Base-by-base conservation (phyloP, 2,329 filamentous ascomycete genomes). In the Aspergillus eucalypticola region DNA sequence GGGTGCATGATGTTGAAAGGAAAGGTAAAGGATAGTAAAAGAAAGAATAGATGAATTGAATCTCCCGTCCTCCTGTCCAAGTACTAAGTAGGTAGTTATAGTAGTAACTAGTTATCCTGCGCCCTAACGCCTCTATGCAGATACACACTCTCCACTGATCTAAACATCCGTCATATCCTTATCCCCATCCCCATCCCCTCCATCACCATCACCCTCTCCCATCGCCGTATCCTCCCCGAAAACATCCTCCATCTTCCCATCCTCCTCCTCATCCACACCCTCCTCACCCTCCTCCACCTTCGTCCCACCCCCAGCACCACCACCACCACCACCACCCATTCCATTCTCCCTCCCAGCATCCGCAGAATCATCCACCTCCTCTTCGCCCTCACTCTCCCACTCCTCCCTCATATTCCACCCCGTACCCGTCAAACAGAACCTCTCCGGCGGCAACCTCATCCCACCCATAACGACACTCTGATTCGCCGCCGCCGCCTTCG, bases 361-460 rank as follows among this genome's bases (percentile, higher is more conserved):
- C 8, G 10, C 27, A 25, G 66, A 71, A 35, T 68, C 67, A 44
- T 64, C 66, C 27, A 56, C 67, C 54, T 64, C 68, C 25, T 81
- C 79, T 57, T 83, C 82, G 0, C 76, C 80, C 54, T 85, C 83
- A 67, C 80, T 82, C 56, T 84, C 82, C 83, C 83, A 86, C 67
- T 84, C 83, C 60, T 85, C 83, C 70, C 80, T 81, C 73, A 86
- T 71, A 39, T 80, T 78, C 84, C 84, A 86, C 35, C 80, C 82
- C 8, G 78, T 77, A 0, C 84, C 84, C 3, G 83, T 86, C 53
- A 86, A 74, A 71, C 83, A 85, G 67, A 87, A 88, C 71, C 85
- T 76, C 79, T 88, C 86, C 13, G 84, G 83, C 62, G 86, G 86
- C 68, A 88, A 70, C 59, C 85, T 76, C 60, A 88, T 77, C 2